Base-by-base conservation (phyloP, 2,329 filamentous ascomycete species). In the Stachybotrys chlorohalonatus region DNA sequence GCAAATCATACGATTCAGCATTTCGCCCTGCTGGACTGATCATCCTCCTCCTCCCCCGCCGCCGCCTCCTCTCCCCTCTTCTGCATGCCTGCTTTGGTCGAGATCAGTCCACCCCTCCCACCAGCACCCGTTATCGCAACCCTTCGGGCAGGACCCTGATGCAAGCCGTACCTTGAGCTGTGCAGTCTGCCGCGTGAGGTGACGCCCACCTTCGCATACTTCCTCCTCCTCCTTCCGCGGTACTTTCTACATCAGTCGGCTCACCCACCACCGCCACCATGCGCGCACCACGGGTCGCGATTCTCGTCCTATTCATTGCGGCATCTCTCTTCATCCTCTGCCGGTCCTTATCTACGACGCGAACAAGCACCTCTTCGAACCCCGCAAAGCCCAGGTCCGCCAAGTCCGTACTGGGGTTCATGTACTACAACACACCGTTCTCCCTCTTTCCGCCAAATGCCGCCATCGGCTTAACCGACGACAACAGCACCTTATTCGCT, bases 401-500 rank as follows among this genome's bases (percentile, higher is more conserved):
- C 49, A 64, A 62, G 49, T 64, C 67, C 7, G 58, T 69, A 46
- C 68, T 68, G 60, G 64, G 68, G 46, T 74, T 89, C 59, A 84
- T 89, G 70, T 86, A 86, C 59, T 88, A 89, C 70, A 84, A 84
- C 56, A 78, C 85, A 6, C 86, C 92, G 1, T 89, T 92, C 59
- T 91, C 90, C 17, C 83, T 99, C 24, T 99, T 99, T 68, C 92
- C 93, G 5, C 92, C 92, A 4, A 96, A 94, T 60, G 94, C 94
- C 51, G 89, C 95, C 64, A 96, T 99, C 68, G 96, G 90, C 70
- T 81, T 99, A 58, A 96, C 92, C 65, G 91, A 97, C 71, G 94
- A 99, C 72, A 99, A 99, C 71, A 96, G 90, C 62, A 99, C 94
- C 11, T 95, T 95, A 62, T 99, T 99, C 73, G 80, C 95, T 54